Base-by-base conservation (phyloP, 2,329 filamentous ascomycete genomes). In the Rutstroemia sp. region DNA sequence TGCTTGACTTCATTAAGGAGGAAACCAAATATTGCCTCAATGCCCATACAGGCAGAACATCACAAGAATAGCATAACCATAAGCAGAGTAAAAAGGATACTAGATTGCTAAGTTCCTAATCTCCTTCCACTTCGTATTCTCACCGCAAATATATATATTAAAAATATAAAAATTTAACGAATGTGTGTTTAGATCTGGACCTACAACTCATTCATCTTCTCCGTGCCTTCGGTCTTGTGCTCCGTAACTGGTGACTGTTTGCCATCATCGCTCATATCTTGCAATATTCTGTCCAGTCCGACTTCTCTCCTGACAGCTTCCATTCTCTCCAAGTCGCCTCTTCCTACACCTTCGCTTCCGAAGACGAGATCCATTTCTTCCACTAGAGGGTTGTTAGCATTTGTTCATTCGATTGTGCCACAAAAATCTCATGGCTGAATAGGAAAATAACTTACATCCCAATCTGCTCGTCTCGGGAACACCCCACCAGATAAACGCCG, bases 231-330 rank as follows among this genome's bases (percentile, higher is more conserved):
- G 34, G 41, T 41, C 21, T 54, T 48, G 6, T 27, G 21, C 4
- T 44, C 46, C 14, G 9, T 50, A 4, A 44, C n/a, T 14, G 37
- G 37, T 14, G 45, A 42, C 14, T 10, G 7, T 30, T 54, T 47
- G 4, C 48, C 52, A 12, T 47, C 47, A 5, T 25, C 42, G 12
- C 47, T 49, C 9, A 37, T 23, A 34, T 51, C 50, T 16, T 54
- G 49, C 17, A 62, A 51, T 6, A 65, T n/a, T 5, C 51, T 48
- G 57, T 74, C 71, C 53, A 89, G 72, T 0, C 87, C 87, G 59
- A 90, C 83, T 64, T 88, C 85, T 34, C 74, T 72, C 67, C 88
- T 85, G 64, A 90, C 88, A 68, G 86, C 81, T n/a, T 78, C 77
- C 83, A 89, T 89, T 27, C 86, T 78, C 70, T 87, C 83, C 53